Percentiles rank a stretch among this genome's conserved stretches.
These are phyloP conservation scores for Lactarius indigo DNA, from an alignment of 768 basidiomycete genomes.

Conservation along the genomic window DNA sequence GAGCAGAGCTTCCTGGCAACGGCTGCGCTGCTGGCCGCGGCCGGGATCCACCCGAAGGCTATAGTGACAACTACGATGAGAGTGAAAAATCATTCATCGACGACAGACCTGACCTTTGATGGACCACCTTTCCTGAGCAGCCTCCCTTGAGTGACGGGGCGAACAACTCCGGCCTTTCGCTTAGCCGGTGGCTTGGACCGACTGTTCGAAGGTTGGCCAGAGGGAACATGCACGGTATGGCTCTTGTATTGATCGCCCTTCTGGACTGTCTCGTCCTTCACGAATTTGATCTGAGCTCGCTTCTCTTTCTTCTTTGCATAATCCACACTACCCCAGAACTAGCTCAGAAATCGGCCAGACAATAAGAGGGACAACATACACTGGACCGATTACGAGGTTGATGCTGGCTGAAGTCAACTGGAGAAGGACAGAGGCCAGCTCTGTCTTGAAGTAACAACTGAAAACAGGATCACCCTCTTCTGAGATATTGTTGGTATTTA, in stretches of 20 bases:
- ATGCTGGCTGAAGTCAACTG: slow-evolving; percentile 76
- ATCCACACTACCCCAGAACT: slow-evolving; percentile 55
- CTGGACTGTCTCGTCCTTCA: slow-evolving; percentile 81
- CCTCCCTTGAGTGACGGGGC: slow-evolving; percentile 84
- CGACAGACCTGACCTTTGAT: slow-evolving; percentile 36
- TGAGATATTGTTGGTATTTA: slow-evolving; percentile 67
- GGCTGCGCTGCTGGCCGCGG: slow-evolving; percentile 60
- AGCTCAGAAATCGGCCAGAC: neutral
- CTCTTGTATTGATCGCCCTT: slow-evolving; percentile 91
- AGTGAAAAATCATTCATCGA: neutral
- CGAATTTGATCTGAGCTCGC: slow-evolving; percentile 76
- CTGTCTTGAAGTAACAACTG: slow-evolving; percentile 93
- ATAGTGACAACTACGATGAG: slow-evolving; percentile 9
- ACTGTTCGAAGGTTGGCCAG: slow-evolving; percentile 83
- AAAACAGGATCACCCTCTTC: slow-evolving; percentile 96
- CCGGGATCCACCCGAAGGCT: slow-evolving; percentile 31
- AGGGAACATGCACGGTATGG: slow-evolving; percentile 80
- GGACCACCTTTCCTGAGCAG: slow-evolving; percentile 75
- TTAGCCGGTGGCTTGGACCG: slow-evolving; percentile 80
- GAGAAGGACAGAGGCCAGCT: slow-evolving; percentile 78
- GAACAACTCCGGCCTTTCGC: slow-evolving; percentile 80
- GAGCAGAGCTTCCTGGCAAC: slow-evolving; percentile 55
- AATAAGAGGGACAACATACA: slow-evolving; percentile 47
- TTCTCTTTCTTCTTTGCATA: slow-evolving; percentile 99
- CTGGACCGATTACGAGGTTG: slow-evolving; percentile 67